phyloP scores from a whole-genome alignment of 345 rosid species.

The Melaleuca alternifolia region DNA sequence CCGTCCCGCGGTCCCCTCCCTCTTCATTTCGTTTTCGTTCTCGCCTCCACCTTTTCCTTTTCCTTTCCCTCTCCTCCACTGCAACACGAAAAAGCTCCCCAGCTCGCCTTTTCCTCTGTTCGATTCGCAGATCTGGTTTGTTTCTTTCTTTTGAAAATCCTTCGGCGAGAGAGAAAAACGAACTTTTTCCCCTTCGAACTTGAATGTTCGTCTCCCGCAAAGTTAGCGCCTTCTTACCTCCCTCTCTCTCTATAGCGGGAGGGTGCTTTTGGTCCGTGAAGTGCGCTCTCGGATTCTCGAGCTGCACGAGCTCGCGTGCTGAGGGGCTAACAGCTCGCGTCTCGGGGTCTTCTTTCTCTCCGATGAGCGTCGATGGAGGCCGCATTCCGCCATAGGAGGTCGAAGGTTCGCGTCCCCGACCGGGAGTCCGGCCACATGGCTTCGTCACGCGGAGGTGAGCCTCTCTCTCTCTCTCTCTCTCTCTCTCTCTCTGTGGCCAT shows the following conservation, averaged over 20 bases:
- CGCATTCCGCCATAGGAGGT: constrained; percentile 21
- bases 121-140: background rate
- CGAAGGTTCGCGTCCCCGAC: constrained; percentile 11
- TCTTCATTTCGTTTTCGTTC: background rate
- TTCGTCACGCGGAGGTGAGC: constrained; percentile 27
- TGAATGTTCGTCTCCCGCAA: background rate
- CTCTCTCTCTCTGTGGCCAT: background rate
- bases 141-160: background rate
- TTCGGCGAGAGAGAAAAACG: background rate
- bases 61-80: background rate
- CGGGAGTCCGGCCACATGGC: constrained; percentile 12
- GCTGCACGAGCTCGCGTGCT: background rate
- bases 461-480: background rate
- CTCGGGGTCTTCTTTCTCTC: background rate
- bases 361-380: constrained; percentile 44
- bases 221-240: background rate
- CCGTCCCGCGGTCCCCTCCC: background rate
- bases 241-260: background rate
- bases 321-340: background rate
- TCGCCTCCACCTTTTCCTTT: background rate
- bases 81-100: background rate
- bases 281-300: background rate
- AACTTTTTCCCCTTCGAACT: background rate
- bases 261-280: background rate
- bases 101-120: background rate